Percentiles rank a stretch among this genome's conserved stretches.
Conservation (phyloP, 2,329 filamentous ascomycete species). For the Colletotrichum trifolii region DNA sequence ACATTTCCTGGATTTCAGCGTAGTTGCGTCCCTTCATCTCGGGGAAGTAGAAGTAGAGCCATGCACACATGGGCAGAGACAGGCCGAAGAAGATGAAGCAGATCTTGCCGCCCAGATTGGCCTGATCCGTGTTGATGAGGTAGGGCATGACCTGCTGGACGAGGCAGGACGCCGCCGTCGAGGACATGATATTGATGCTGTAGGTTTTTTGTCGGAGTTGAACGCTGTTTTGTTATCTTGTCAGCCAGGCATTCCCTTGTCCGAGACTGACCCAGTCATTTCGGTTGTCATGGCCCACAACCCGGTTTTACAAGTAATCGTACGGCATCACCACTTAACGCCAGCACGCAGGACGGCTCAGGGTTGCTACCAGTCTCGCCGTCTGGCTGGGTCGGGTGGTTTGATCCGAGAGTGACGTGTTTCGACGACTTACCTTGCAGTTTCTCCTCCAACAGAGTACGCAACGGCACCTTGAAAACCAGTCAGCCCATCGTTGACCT, state of each 20-base stretch:
- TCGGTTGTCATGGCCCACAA: conserved; percentile 46
- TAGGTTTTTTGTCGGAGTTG: conserved; percentile 47
- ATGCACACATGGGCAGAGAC: conserved; percentile 43
- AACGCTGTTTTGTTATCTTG: conserved; percentile 67
- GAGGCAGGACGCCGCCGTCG: conserved; percentile 44
- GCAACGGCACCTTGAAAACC: conserved; percentile 40
- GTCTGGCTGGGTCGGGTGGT: conserved; percentile 8
- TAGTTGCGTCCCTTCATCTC: conserved; percentile 37
- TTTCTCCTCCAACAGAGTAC: conserved; percentile 46
- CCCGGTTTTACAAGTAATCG: background rate
- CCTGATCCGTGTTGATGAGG: conserved; percentile 44
- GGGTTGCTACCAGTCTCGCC: background rate
- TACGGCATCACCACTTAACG: background rate
- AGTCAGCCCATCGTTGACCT: background rate
- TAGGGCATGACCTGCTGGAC: conserved; percentile 45
- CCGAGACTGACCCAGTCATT: conserved; percentile 70
- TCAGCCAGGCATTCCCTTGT: conserved; percentile 75
- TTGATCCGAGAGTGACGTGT: background rate
- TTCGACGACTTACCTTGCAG: conserved; percentile 38
- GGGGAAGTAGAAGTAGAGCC: conserved; percentile 34
- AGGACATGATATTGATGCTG: conserved; percentile 46
- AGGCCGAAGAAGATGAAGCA: conserved; percentile 46
- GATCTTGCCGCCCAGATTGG: conserved; percentile 47
- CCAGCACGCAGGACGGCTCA: background rate
- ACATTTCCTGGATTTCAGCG: conserved; percentile 37